Base-by-base conservation (phyloP, 176 grass and related monocot genomes). In the Eragrostis curvula region DNA sequence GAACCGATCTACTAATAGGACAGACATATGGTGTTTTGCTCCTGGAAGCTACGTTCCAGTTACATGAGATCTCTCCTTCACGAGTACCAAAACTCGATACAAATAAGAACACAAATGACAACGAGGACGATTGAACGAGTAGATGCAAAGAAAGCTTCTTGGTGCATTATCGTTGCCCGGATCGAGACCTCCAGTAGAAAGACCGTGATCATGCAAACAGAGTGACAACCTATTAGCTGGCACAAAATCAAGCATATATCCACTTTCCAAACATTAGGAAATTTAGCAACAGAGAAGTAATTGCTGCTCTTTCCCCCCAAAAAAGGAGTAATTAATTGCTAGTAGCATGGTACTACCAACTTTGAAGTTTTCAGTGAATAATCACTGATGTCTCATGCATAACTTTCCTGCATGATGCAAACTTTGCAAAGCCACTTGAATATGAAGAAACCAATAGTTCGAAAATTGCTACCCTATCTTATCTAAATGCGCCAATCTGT, bases 21-120 rank as follows among this genome's bases (percentile, higher is more conserved):
- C 49, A 76, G 44, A 55, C 12, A 27, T 16, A 20, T 44, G 36
- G 2, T 57, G 24, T 9, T 84, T 57, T 84, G 48, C 82, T 76
- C 47, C 18, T 58, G 82, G 68, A 74, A 30, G 39, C 36, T 73
- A n/a, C 46, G 8, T 44, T 46, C 17, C 58, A 73, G 55, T 53
- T 53, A 65, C 30, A 30, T 44, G 48, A 63, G 17, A 42, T 11
- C 44, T 2, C 57, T 2, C 21, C 27, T 42, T 75, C 73, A 57
- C 5, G 6, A 39, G 18, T 59, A 14, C 66, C 55, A 79, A 39
- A 30, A 20, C 10, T 62, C 47, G 69, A 66, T 51, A 64, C 18
- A 73, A 78, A 85, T 70, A 43, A n/a, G 55, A 73, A 43, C 6
- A 32, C 14, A 23, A 20, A 36, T 36, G 32, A 36, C 32, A 36